Percentiles rank a stretch among this genome's conserved stretches.
phyloP scores from a whole-genome alignment of 1,139 yeast genomes.

The Yamadazyma diospyri region DNA sequence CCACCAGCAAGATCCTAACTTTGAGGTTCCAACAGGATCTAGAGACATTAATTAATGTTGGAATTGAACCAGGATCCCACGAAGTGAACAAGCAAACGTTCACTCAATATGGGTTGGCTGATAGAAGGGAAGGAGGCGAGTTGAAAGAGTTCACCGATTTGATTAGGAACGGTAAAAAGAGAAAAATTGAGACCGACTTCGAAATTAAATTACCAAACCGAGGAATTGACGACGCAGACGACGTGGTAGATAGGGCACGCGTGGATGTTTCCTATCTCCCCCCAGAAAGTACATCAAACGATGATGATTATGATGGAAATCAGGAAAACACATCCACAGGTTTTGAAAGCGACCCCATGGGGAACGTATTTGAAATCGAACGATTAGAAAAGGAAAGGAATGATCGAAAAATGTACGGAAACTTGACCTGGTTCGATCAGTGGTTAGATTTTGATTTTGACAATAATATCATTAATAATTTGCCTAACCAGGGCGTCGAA shows the following conservation, averaged over 20 bases:
- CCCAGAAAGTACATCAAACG: background rate
- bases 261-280: too few relatives aligned
- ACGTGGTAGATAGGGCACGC: background rate
- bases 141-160: constrained; percentile 25
- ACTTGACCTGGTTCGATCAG: constrained; percentile 57
- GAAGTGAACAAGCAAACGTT: constrained; percentile 51
- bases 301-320: background rate
- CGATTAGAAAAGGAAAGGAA: constrained; percentile 6
- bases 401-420: constrained; percentile 15
- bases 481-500: background rate
- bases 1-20: constrained; percentile 49
- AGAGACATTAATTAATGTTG: constrained; percentile 34
- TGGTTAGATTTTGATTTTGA: constrained; percentile 24
- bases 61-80: constrained; percentile 56
- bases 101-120: constrained; percentile 36
- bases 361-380: constrained; percentile 2
- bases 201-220: background rate
- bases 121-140: constrained; percentile 3
- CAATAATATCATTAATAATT: background rate
- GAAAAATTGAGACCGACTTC: constrained; percentile 2
- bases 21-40: constrained; percentile 44
- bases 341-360: background rate
- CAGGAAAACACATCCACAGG: background rate
- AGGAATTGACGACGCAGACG: background rate
- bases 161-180: constrained; percentile 21